These are phyloP conservation scores for Petunia secreta DNA, from an alignment of 257 asterid genomes.

Conservation along the genomic window DNA sequence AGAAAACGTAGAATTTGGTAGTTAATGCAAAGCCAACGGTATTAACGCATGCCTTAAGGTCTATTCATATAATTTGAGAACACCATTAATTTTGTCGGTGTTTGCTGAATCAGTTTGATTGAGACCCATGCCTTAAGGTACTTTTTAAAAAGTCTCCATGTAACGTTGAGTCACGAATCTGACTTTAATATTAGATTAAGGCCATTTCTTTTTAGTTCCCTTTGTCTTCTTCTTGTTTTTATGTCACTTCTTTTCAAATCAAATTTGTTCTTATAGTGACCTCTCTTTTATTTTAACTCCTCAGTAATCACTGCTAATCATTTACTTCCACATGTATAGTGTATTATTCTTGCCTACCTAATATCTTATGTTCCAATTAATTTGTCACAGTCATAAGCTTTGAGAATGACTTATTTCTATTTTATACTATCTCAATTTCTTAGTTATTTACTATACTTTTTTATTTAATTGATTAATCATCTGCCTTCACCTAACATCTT, in stretches of 20 bases:
- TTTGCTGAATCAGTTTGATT: conserved; percentile 38
- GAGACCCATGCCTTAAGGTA: conserved; percentile 32
- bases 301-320: conserved; percentile 22
- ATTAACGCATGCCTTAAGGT: neutral
- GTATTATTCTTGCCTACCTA: neutral
- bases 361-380: conserved; percentile 14
- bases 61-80: neutral
- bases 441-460: neutral
- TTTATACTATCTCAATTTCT: conserved; percentile 1
- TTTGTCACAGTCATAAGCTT: conserved; percentile 5
- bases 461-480: neutral
- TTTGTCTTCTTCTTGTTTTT: conserved; percentile 29
- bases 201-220: conserved; percentile 4
- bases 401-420: conserved; percentile 16
- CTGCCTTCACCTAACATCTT: conserved; percentile 2
- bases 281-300: conserved; percentile 11
- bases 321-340: conserved; percentile 6
- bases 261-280: conserved; percentile 25
- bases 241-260: conserved; percentile 28
- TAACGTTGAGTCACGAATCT: conserved; percentile 59
- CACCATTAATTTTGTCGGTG: conserved; percentile 29
- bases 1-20: neutral
- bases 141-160: conserved; percentile 36
- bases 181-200: conserved; percentile 38
- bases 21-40: conserved; percentile 32